Base-by-base conservation (phyloP, 1,284 basidiomycete genomes). In the Puccinia hordei region DNA sequence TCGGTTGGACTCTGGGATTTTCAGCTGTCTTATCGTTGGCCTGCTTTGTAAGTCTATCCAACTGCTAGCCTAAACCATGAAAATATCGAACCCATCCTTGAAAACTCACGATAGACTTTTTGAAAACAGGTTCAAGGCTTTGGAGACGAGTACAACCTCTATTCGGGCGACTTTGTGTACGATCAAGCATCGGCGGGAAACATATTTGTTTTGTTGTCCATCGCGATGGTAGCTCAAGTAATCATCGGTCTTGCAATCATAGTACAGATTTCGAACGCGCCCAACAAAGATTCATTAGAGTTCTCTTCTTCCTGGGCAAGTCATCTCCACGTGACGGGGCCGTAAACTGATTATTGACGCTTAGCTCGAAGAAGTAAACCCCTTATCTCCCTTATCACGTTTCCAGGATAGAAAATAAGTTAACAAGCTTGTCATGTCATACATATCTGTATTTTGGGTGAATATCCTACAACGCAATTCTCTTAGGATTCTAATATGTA, bases 1-100 rank as follows among this genome's bases (percentile, higher is more conserved):
- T 78, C 22, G 75, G 65, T 49, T 78, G 75, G 75, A 66, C 75
- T 71, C 51, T 78, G 44, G 75, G 75, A 13, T 78, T 78, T 46
- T 78, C 75, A 6, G 75, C 75, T 8, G 75, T 78, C 22, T 30
- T 78, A n/a, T 68, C 75, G 2, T 63, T 78, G 15, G 75, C 75
- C 24, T 78, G 75, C 38, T 78, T 78, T 59, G 75, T 78, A 27
- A 78, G 75, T 69, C 33, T 35, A 38, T 63, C 57, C 3, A 15
- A 59, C 0, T 44, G 46, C 35, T 27, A 35, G 6, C 6, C 59
- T 53, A 24, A 33, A 33, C 33, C 8, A 33, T 27, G 1, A 15
- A 41, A 19, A 49, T 3, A 49, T 33, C 0, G 6, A 49, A n/a
- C 12, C 30, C 10, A 51, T 24, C 4, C 33, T 27, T 63, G 33